Base-by-base conservation (phyloP, 2,329 filamentous ascomycete species). In the Sporothrix inflata region DNA sequence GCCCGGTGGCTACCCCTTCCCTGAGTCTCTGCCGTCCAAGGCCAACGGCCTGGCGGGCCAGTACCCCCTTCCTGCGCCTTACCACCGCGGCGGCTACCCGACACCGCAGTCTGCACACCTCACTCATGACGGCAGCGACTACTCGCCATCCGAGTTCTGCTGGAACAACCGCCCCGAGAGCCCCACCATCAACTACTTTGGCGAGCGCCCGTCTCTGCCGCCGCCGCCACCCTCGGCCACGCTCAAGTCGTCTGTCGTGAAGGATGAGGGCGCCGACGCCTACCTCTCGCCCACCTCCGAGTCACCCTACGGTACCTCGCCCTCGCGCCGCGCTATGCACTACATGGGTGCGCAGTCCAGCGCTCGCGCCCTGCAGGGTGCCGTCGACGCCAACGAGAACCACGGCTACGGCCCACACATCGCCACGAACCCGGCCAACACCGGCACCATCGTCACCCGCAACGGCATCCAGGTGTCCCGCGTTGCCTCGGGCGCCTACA, bases 31-130 rank as follows among this genome's bases (percentile, higher is more conserved):
- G n/a, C 42, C 55, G 19, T 27, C 45, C 63, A 69, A 70, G 66
- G 34, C 49, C 57, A 66, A 45, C 19, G 38, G 61, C 69, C 45
- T 73, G 4, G 24, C 34, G 0, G 49, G 49, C 40, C 72, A 73
- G 70, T 61, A 61, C 49, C 66, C 70, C 6, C 66, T 73, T 38
- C 72, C 72, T 3, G 19, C 34, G n/a, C 67, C 67, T n/a, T 72
- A 51, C 27, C 30, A 34, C 75, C 91, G 88, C 65, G 14, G 11
- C 38, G 21, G 60, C 67, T 65, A 72, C 45, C 38, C 67, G 49
- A 60, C 68, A 34, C 40, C 63, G n/a, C 47, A 49, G 1, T 27
- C 65, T 14, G 49, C 40, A 1, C 63, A 71, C 27, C 65, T 71
- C 27, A 3, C 47, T 1, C 63, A 69, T 34, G 55, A 71, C 53